These are phyloP conservation scores for Leucosporidium yakuticum DNA, from an alignment of 768 basidiomycete genomes.

Conservation along the genomic window DNA sequence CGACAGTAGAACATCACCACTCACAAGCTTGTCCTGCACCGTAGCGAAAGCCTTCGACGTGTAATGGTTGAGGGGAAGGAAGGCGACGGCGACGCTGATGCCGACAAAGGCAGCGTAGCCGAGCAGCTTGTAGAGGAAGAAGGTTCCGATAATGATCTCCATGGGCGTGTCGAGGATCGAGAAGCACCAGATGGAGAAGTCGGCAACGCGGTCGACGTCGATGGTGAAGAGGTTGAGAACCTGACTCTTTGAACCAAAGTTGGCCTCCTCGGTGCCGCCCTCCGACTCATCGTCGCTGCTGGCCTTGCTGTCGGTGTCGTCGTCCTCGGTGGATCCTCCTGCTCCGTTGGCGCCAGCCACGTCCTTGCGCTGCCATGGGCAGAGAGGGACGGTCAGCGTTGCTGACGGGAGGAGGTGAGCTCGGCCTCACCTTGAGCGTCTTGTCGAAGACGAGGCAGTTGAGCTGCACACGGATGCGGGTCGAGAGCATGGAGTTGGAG, in stretches of 20 bases:
- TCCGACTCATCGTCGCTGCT: slow-evolving; percentile 14
- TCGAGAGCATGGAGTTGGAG: slow-evolving; percentile 30
- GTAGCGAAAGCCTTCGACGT: slow-evolving; percentile 34
- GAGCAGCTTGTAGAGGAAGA: slow-evolving; percentile 37
- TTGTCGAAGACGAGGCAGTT: slow-evolving; percentile 39
- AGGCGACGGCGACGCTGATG: slow-evolving; percentile 35
- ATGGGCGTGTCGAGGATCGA: slow-evolving; percentile 21
- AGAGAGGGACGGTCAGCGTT: neutral
- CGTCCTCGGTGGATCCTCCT: slow-evolving; percentile 14
- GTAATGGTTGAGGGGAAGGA: slow-evolving; percentile 39
- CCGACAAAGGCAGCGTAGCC: slow-evolving; percentile 38
- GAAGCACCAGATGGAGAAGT: slow-evolving; percentile 33
- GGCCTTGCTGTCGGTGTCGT: slow-evolving; percentile 36
- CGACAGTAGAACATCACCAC: neutral
- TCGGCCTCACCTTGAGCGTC: slow-evolving; percentile 22
- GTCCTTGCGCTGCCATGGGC: slow-evolving; percentile 27
- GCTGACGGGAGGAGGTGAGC: neutral
- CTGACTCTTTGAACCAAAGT: slow-evolving; percentile 3
- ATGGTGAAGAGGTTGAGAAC: slow-evolving; percentile 34
- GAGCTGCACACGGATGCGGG: slow-evolving; percentile 35
- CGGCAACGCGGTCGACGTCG: slow-evolving; percentile 31
- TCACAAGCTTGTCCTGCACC: slow-evolving; percentile 39
- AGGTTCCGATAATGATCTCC: slow-evolving; percentile 37
- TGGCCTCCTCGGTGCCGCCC: neutral
- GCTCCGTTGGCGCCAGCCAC: slow-evolving; percentile 22